Percentiles rank a stretch among this genome's conserved stretches.
phyloP scores from a whole-genome alignment of 441 rosid species.

The Erodium texanum region DNA sequence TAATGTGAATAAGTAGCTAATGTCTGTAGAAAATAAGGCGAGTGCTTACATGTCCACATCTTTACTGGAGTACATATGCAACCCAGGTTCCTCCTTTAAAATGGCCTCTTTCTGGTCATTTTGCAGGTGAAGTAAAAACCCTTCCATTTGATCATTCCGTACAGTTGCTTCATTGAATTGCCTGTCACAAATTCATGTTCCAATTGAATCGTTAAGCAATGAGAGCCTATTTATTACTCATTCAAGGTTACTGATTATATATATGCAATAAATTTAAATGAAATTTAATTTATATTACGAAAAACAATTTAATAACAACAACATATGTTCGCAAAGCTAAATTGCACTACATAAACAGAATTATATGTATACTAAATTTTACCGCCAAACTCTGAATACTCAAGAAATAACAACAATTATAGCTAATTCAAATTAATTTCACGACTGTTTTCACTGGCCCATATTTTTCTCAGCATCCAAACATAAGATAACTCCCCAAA shows the following conservation, averaged over 20 bases:
- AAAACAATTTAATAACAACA: too few species aligned
- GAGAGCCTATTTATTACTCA: too few species aligned
- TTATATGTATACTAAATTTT: neutral
- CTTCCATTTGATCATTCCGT: slow-evolving; percentile 71
- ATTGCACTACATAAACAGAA: neutral
- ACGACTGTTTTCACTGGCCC: neutral
- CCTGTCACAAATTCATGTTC: slow-evolving; percentile 33
- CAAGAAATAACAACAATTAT: neutral
- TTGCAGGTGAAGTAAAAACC: slow-evolving; percentile 74
- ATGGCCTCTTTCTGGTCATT: slow-evolving; percentile 63
- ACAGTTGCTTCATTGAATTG: slow-evolving; percentile 50
- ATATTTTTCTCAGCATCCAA: slow-evolving; percentile 4
- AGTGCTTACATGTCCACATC: slow-evolving; percentile 80
- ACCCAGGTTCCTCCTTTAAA: slow-evolving; percentile 49
- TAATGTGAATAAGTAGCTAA: neutral
- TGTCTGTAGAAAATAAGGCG: neutral
- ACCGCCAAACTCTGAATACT: neutral
- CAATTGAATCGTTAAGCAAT: slow-evolving; percentile 1
- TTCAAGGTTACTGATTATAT: too few species aligned
- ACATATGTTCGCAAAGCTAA: neutral
- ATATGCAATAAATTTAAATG: too few species aligned
- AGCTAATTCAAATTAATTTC: neutral
- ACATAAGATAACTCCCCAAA: neutral
- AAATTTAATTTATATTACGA: too few species aligned
- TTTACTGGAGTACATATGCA: slow-evolving; percentile 73